Base-by-base conservation (phyloP, 257 asterid genomes). In the Solanum microdontum region DNA sequence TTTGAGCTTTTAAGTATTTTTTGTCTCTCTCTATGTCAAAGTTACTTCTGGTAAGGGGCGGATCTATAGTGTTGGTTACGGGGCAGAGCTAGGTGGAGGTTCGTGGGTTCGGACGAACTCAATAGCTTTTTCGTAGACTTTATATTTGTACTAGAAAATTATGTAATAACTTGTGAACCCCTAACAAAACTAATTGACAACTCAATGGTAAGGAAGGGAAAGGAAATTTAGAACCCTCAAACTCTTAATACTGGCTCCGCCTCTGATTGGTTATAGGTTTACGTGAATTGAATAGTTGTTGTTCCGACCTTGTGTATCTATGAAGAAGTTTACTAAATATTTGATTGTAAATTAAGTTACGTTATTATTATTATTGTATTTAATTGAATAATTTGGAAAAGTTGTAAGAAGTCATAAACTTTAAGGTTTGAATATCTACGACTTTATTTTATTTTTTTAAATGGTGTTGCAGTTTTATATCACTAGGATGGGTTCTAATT, bases 291-390 rank as follows among this genome's bases (percentile, higher is more conserved):
- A 69, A 28, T 69, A 69, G 6, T 28, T 28, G 0, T 69, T 69
- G 11, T 69, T 14, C 4, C 0, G 4, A 14, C 0, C 36, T 2
- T 28, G 75, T 28, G 6, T 28, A 68, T 11, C 1, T 62, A n/a
- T n/a, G 0, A 62, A 62, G 30, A 62, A 62, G 26, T 9, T 66
- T 12, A 24, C 9, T 66, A 24, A 66, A 66, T 24, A 24, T 24
- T 66, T 66, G 0, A 11, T 24, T 11, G 73, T 66, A 26, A 66
- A 66, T 11, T n/a, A 24, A 66, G 73, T 24, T n/a, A 11, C 6
- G 33, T 11, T n/a, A 64, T n/a, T n/a, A n/a, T 21, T 21, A 60
- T n/a, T n/a, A 4, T 10, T n/a, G 72, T n/a, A 64, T n/a, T 10
- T 1, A 64, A 1, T n/a, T 64, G 32, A 11, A 64, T 64, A 11